Conservation (phyloP, 345 rosid genomes). For the Sisymbrium irio region DNA sequence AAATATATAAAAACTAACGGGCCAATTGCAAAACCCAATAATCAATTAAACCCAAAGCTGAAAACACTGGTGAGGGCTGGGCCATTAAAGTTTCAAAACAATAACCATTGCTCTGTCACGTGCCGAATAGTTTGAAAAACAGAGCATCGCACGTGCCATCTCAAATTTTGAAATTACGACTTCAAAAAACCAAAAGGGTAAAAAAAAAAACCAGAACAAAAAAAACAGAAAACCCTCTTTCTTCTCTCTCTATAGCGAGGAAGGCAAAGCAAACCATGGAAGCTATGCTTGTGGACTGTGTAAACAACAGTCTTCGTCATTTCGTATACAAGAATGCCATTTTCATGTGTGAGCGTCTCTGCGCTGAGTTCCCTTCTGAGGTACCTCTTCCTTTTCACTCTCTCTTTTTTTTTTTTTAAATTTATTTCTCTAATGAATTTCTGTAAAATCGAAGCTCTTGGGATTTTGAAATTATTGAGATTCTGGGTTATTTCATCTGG, state of each 20-base stretch:
- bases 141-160: slow-evolving; percentile 32
- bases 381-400: slow-evolving; percentile 34
- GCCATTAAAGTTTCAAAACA: neutral
- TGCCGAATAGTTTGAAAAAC: slow-evolving; percentile 24
- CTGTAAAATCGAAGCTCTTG: slow-evolving; percentile 23
- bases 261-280: slow-evolving; percentile 60
- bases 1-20: too few species aligned
- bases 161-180: slow-evolving; percentile 29
- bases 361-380: slow-evolving; percentile 99
- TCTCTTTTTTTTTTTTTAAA: neutral
- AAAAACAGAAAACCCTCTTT: slow-evolving; percentile 33
- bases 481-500: neutral
- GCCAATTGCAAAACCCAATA: neutral
- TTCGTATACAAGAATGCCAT: slow-evolving; percentile 83
- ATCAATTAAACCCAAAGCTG: neutral
- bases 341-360: slow-evolving; percentile 96
- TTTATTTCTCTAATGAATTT: too few species aligned
- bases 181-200: slow-evolving; percentile 9
- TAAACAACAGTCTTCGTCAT: slow-evolving; percentile 81
- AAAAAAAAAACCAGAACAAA: neutral
- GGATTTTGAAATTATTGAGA: neutral
- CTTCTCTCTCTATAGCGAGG: slow-evolving; percentile 8
- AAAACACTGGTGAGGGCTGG: neutral
- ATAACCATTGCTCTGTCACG: slow-evolving; percentile 2
- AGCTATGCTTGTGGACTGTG: slow-evolving; percentile 73